Evolutionary conservation across 352 stramenopile species (phyloP), one percentile per base, ranked within the genome.

Genomic region (Thraustochytrium sp.): DNA sequence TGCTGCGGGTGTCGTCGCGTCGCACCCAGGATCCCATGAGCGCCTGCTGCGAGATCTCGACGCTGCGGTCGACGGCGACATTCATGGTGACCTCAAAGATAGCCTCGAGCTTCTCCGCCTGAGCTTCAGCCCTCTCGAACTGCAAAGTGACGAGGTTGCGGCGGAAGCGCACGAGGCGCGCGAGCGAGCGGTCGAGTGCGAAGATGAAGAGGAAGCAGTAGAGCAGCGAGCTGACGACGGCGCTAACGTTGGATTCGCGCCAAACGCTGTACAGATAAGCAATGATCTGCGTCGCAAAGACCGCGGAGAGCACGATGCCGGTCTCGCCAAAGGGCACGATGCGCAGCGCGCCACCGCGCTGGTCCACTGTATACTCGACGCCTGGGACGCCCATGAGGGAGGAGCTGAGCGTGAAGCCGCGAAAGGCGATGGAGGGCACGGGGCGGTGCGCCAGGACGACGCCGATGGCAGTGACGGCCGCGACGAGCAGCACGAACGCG

Each of bases 1-100:
- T n/a, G n/a, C 21, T 44, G 11, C 16, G 2, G 59, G 26, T 0
- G 13, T 72, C 59, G 36, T 72, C 42, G 18, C 46, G n/a, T 18
- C 54, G 18, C 21, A 80, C 1, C 68, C 68, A 80, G 23, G 68
- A 65, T 11, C 44, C 23, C 68, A 77, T 77, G 18, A 80, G 76
- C 13, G 68, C 68, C 26, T 80, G 68, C 51, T 80, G 68, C 4
- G 68, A 80, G n/a, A 80, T 80, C 0, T 80, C 48, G 23, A 75
- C n/a, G 23, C 68, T 55, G 29, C 68, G 46, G 8, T 80, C 44
- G 3, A 80, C 68, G n/a, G 68, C 48, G 9, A 55, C 68, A 9
- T 34, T 13, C 51, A 80, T 23, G 44, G 40, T 38, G 8, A 13
- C 31, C 37, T 61, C 48, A 44, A 80, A 80, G 31, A 80, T 38